phyloP scores from a whole-genome alignment of 805 yeast species.

The Alloascoidea hylecoeti region DNA sequence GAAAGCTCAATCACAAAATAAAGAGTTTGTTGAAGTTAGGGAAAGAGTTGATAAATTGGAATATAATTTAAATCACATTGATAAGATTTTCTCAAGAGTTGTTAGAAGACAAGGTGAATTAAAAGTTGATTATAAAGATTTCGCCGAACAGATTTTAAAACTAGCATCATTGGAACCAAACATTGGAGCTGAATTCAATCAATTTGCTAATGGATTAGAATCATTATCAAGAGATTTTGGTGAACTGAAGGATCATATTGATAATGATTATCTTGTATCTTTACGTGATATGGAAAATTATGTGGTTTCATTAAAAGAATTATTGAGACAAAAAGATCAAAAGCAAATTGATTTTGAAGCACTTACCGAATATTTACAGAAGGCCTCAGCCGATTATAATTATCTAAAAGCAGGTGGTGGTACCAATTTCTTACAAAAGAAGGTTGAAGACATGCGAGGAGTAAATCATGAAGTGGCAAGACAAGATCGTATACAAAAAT shows the following conservation, averaged over 20 bases:
- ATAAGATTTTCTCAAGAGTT: conserved; percentile 61
- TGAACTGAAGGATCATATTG: conserved; percentile 37
- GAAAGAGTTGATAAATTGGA: conserved; percentile 76
- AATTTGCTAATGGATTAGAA: conserved; percentile 32
- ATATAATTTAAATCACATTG: conserved; percentile 69
- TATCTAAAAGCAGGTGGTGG: conserved; percentile 33
- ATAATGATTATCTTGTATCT: conserved; percentile 69
- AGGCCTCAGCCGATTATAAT: conserved; percentile 55
- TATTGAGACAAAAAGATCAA: conserved; percentile 77
- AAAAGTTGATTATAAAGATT: conserved; percentile 56
- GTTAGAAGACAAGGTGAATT: conserved; percentile 62
- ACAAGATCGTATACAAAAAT: conserved; percentile 33
- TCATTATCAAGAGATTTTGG: conserved; percentile 26
- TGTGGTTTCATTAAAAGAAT: conserved; percentile 43
- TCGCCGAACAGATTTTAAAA: conserved; percentile 56
- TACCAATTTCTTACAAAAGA: conserved; percentile 36
- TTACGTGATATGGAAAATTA: conserved; percentile 82
- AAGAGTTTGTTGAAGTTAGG: conserved; percentile 71
- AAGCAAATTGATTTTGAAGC: conserved; percentile 88
- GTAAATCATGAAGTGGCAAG: conserved; percentile 43
- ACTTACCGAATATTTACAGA: conserved; percentile 60
- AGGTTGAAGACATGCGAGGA: conserved; percentile 49
- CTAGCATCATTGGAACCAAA: conserved; percentile 44
- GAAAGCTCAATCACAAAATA: conserved; percentile 44
- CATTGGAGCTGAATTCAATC: conserved; percentile 20